Base-by-base conservation (phyloP, 495 filamentous ascomycete species). In the Chaetomium tenue region DNA sequence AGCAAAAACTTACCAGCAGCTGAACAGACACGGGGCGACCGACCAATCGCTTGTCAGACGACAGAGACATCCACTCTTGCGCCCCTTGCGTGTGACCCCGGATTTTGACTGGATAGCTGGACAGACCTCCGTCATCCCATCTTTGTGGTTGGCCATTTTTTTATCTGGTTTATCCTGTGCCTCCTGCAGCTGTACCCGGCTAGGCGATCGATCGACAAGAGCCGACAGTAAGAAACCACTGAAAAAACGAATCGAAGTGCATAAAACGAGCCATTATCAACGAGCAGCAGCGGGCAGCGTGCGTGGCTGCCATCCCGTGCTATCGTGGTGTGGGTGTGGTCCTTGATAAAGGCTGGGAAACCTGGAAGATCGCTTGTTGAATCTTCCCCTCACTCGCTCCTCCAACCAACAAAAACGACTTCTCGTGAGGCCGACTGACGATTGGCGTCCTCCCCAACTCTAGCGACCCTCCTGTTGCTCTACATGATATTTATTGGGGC, bases 361-460 rank as follows among this genome's bases (percentile, higher is more conserved):
- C 58, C 39, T 50, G 46, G 56, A 52, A 51, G 47, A 20, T 47
- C 37, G 20, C 20, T 26, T 20, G 2, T 50, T 33, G 22, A 15
- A 22, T 26, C 30, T 57, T 56, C 63, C 54, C 54, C 63, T 64
- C 63, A 59, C 33, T 28, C 42, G 59, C 42, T 59, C 25, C 4
- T 46, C 57, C 25, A 2, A 8, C 57, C 58, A 37, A 47, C 58
- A 50, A 28, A 33, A 59, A 23, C 4, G 63, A 53, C 33, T 47
- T 64, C n/a, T 47, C 56, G 63, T 53, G 63, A 50, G 47, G 57
- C n/a, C 57, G 57, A 65, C 63, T 55, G 48, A 40, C 39, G 25
- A 58, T 42, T 51, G n/a, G 51, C 20, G 28, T 25, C 33, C 39
- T 48, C 53, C 54, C 58, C 28, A 30, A 30, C 28, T 25, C 30